phyloP scores from a whole-genome alignment of 257 asterid species.

The Craterostigma plantagineum region DNA sequence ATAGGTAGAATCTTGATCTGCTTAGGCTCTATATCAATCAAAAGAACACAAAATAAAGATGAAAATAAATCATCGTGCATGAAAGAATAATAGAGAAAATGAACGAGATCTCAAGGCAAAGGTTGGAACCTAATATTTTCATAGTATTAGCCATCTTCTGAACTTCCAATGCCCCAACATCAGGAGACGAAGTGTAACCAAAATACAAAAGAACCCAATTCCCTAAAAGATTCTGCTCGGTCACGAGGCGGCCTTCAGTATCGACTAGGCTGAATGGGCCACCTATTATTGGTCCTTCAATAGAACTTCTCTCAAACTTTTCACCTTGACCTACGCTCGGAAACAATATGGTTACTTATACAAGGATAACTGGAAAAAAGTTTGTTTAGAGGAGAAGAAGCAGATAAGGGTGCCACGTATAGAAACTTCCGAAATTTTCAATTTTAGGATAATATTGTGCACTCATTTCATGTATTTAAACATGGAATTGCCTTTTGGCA shows the following conservation, averaged over 20 bases:
- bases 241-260: conserved; percentile 47
- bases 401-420: neutral
- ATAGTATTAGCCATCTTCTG: conserved; percentile 69
- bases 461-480: neutral
- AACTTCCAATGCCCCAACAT: conserved; percentile 90
- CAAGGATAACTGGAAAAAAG: neutral
- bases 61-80: neutral
- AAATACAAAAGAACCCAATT: conserved; percentile 87
- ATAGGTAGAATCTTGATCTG: conserved; percentile 63
- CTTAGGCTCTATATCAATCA: conserved; percentile 37
- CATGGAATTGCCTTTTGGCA: conserved; percentile 48
- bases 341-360: neutral
- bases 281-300: conserved; percentile 78
- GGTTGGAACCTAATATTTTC: conserved; percentile 43
- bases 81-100: neutral
- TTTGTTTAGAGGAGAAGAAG: neutral
- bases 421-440: neutral
- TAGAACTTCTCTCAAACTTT: conserved; percentile 73
- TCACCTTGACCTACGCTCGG: conserved; percentile 54
- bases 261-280: conserved; percentile 73
- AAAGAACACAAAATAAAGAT: conserved; percentile 8
- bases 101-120: conserved; percentile 3
- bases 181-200: conserved; percentile 94
- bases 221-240: conserved; percentile 66
- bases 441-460: neutral